Conservation (phyloP, 495 filamentous ascomycete genomes). For the Letharia columbiana region DNA sequence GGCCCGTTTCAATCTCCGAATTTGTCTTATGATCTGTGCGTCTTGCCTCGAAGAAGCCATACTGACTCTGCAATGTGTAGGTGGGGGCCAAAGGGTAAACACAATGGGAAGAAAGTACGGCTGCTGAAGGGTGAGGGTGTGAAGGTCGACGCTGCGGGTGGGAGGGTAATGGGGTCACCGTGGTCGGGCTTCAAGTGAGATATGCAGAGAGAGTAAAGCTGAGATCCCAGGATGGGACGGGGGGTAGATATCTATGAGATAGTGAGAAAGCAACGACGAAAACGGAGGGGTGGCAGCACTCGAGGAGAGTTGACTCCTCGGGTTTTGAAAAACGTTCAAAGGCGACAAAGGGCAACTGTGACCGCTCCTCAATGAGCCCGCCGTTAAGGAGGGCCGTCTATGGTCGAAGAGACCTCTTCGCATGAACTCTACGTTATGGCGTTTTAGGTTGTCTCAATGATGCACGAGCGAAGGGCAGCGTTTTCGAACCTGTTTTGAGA, state of each 20-base stretch:
- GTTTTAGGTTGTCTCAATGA: not conserved
- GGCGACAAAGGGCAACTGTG: not conserved
- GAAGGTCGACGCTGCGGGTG: slow-evolving; percentile 15
- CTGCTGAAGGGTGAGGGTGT: slow-evolving; percentile 23
- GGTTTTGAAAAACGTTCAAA: not conserved
- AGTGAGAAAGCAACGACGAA: not conserved
- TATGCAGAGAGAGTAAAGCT: not conserved
- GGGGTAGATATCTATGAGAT: not conserved
- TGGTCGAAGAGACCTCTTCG: not conserved
- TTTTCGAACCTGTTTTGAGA: not conserved
- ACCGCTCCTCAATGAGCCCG: not conserved
- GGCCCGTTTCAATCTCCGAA: too few species aligned
- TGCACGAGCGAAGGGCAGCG: not conserved
- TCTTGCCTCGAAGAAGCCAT: not conserved
- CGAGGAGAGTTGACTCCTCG: not conserved
- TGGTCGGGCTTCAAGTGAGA: slow-evolving; percentile 14
- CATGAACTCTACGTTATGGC: not conserved
- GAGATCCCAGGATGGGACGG: not conserved
- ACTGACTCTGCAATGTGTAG: not conserved
- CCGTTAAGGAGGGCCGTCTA: not conserved
- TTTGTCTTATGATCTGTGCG: not conserved
- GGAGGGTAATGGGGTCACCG: slow-evolving; percentile 11
- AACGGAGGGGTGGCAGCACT: not conserved
- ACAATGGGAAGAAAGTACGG: slow-evolving; percentile 18
- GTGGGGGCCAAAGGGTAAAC: slow-evolving; percentile 21